These are phyloP conservation scores for Quercus tomentella DNA, from an alignment of 331 rosid genomes.

Conservation along the genomic window DNA sequence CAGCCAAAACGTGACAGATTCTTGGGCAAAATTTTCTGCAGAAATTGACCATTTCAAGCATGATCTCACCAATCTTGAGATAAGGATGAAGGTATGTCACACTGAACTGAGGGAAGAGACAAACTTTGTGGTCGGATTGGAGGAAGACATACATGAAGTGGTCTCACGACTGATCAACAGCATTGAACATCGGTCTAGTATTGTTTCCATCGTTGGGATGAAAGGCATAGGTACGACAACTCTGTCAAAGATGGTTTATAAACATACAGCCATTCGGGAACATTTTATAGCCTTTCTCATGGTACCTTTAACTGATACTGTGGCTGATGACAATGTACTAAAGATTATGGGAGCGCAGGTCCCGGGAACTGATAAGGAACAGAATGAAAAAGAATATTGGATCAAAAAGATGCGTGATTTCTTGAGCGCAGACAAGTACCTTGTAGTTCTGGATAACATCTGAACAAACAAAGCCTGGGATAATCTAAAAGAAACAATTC, in stretches of 20 bases:
- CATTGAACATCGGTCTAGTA: not conserved
- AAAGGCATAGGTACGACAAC: conserved; percentile 17
- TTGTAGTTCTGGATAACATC: conserved; percentile 4
- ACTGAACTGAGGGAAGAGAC: not conserved
- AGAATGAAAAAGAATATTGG: not conserved
- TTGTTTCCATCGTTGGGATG: conserved; percentile 15
- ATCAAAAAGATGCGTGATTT: not conserved
- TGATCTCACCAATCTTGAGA: not conserved
- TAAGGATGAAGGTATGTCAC: not conserved
- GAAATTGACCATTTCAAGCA: not conserved
- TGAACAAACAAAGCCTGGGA: not conserved
- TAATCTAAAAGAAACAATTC: not conserved
- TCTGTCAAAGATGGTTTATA: conserved; percentile 1
- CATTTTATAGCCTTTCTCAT: too few relatives aligned
- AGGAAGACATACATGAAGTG: conserved; percentile 9
- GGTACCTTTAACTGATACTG: too few relatives aligned
- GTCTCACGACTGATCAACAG: not conserved
- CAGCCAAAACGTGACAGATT: too few relatives aligned
- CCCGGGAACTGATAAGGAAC: not conserved
- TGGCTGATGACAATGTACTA: too few relatives aligned
- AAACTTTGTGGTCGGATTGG: conserved; percentile 13
- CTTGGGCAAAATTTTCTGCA: not conserved
- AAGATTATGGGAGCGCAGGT: too few relatives aligned
- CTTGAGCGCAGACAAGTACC: not conserved
- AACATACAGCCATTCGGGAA: too few relatives aligned